Base-by-base conservation (phyloP, 257 asterid species). In the Linaria vulgaris region DNA sequence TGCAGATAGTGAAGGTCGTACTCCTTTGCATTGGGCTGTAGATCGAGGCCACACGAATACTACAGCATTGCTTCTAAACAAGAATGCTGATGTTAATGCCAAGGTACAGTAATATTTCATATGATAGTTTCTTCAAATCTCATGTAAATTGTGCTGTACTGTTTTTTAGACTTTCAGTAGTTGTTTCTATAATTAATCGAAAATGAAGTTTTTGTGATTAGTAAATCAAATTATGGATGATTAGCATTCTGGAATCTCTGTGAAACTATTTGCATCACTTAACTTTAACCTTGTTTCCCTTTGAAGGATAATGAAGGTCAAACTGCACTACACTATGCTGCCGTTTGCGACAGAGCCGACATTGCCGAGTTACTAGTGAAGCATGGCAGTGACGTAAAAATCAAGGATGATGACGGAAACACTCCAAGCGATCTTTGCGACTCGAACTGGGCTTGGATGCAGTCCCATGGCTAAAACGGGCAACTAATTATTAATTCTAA, bases 1-100 rank as follows among this genome's bases (percentile, higher is more conserved):
- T 78, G 78, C 90, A 94, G 99, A 94, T 72, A 94, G 97, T 22
- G 97, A 94, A 70, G 99, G 97, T 11, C 91, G 97, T 39, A 82
- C 97, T 38, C 96, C 99, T 48, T 74, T 94, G 76, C 99, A 94
- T 74, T 94, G 99, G 99, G 99, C 99, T 70, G 96, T 94, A 22
- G 99, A 94, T 78, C 94, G 97, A 30, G 99, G 97, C 74, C 99
- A 94, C 79, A 41, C 81, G 74, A 76, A 79, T 49, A 61, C 78
- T 59, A 58, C 88, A 13, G 72, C 72, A 54, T 67, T 90, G 79
- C 95, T 94, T 70, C 72, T 94, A 75, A 75, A 72, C 80, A 85
- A 71, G 76, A 84, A 72, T 53, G 95, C 94, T 20, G 95, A 94
- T 73, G 81, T 90, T 50, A 85, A 94, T 69, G 88, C 86, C 23